Evolutionary conservation across 1,284 basidiomycete genomes (phyloP), one percentile per base, ranked within the genome.

Genomic region (Somion occarium): DNA sequence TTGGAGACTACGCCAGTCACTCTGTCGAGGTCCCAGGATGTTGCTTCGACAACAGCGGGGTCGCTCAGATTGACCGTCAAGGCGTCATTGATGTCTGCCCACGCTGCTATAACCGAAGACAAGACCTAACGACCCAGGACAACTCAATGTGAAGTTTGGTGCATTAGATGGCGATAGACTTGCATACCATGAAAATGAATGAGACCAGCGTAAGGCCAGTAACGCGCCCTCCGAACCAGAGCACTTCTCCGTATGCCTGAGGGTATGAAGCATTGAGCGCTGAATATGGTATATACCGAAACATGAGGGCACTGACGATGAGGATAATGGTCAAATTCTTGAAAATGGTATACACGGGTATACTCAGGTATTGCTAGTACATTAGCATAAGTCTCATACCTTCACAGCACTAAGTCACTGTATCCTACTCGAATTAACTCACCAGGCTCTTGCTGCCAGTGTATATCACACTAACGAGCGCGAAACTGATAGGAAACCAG

Each of bases 251-350:
- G 66, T 99, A 98, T 3, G 97, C 94, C 91, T 85, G 51, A n/a
- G n/a, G n/a, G n/a, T 42, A 45, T 50, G 26, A 42, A 38, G 38
- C 5, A 24, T 11, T 47, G 37, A 20, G 24, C 15, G 7, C 7
- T 34, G 30, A 27, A 20, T 48, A 15, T 39, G 24, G 7, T n/a
- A 43, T 42, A 26, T 44, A 20, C 22, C 5, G 5, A 48, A 52
- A 48, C 46, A 23, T 13, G 30, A 37, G 22, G 25, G 25, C 30
- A 71, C 87, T 58, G 57, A 92, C 93, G 64, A 99, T 99, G 34
- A 99, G 80, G 59, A 99, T 98, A 64, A 99, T 99, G 24, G 97
- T 98, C 61, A 99, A 68, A 68, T 99, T 99, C 73, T 99, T 99
- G 83, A 99, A 99, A 60, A 99, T 99, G 2, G 97, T 95, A 70